Base-by-base conservation (phyloP, 108 stramenopile genomes). In the Cyclotella kingstonii region DNA sequence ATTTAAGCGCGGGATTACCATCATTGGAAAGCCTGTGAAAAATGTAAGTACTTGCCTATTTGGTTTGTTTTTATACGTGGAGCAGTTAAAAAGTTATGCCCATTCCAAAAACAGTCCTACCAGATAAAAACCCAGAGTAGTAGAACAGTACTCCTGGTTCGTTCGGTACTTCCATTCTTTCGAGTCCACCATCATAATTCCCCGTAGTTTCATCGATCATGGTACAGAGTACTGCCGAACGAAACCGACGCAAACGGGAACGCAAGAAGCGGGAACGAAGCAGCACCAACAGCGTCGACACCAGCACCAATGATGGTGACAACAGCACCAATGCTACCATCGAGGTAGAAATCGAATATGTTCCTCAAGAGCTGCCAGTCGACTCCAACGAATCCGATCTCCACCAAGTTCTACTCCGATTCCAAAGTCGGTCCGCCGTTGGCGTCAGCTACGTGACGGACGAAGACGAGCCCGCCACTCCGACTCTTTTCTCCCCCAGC, bases 221-320 rank as follows among this genome's bases (percentile, higher is more conserved):
- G 84, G 84, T 70, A 21, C 73, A 88, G 9, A 83, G 85, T 12
- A 78, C 85, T 18, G 88, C 91, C 12, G 88, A 93, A 60, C 73
- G 72, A 41, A 93, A 93, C 63, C 77, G 74, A 30, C 86, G 86
- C 33, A 90, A 93, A 70, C 86, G 91, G 34, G 86, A 89, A 43
- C 86, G 90, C 70, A 91, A 91, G 68, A 94, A 94, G 74, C 70
- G 54, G 26, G 60, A 76, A 42, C 73, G 70, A 6, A 68, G 31
- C 63, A 78, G 30, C 58, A 51, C 5, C 62, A 56, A 23, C 56
- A 68, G 33, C 48, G 45, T 9, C 62, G 25, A 27, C 33, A 41
- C 15, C 67, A 51, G 29, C 76, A 81, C 10, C 58, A 28, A 27
- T 31, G 67, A 11, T 53, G 45, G 34, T 43, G 53, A 36, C 59